Conservation (phyloP, 805 yeast species). For the Teunomyces lycoperdinae region DNA sequence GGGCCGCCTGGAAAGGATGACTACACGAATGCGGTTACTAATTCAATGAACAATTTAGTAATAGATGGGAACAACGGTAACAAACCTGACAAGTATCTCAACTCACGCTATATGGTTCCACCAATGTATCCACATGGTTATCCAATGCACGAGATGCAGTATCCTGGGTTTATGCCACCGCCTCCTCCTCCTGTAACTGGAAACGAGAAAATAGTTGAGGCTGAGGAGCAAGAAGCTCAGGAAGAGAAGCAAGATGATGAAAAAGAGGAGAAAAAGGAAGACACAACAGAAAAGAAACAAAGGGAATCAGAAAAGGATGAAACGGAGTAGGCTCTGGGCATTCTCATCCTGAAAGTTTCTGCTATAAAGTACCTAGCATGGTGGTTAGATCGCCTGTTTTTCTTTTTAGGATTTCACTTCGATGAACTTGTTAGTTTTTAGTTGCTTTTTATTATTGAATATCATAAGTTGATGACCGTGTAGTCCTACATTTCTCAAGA, state of each 20-base stretch:
- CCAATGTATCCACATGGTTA: conserved; percentile 15
- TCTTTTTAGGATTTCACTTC: neutral
- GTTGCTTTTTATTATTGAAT: neutral
- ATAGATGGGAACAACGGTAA: conserved; percentile 6
- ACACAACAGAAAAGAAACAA: neutral
- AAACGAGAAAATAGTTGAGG: neutral
- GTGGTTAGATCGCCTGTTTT: neutral
- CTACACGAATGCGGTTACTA: conserved; percentile 12
- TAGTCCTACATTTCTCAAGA: neutral
- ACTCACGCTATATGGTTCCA: conserved; percentile 12
- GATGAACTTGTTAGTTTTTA: too few relatives aligned
- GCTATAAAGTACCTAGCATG: neutral
- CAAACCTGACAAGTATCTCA: conserved; percentile 6
- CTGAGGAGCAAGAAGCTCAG: conserved; percentile 1
- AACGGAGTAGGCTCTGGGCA: neutral
- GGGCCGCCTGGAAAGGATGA: conserved; percentile 8
- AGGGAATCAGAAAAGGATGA: neutral
- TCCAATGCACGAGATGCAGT: conserved; percentile 14
- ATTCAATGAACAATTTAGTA: conserved; percentile 8
- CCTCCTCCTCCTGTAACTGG: conserved; percentile 7
- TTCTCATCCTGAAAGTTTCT: neutral
- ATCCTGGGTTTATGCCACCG: conserved; percentile 14
- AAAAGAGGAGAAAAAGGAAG: neutral
- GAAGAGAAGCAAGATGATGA: neutral
- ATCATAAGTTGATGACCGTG: neutral